These are phyloP conservation scores for Gymnopilus dilepis DNA, from an alignment of 768 basidiomycete genomes.

Conservation along the genomic window DNA sequence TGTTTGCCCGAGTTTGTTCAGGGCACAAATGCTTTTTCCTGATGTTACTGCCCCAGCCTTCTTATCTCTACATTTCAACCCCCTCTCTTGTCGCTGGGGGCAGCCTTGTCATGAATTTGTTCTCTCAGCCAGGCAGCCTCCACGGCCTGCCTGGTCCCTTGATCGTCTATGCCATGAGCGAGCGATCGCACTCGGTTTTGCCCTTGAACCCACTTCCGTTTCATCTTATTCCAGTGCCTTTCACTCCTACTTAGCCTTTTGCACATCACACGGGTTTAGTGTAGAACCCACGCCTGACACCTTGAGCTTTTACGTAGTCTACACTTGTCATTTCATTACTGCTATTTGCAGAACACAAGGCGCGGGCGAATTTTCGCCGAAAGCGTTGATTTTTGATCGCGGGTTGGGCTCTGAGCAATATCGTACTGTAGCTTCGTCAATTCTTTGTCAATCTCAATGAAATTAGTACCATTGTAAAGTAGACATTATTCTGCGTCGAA, in stretches of 20 bases:
- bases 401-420: too few relatives aligned
- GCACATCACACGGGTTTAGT: conserved; percentile 6
- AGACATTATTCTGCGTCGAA: too few relatives aligned
- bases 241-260: conserved; percentile 29
- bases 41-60: conserved; percentile 16
- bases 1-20: too few relatives aligned
- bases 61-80: conserved; percentile 18
- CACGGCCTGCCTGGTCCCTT: conserved; percentile 33
- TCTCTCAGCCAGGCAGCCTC: conserved; percentile 32
- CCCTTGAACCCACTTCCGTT: conserved; percentile 19
- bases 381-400: too few relatives aligned
- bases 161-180: conserved; percentile 35
- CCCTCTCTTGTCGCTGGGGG: conserved; percentile 19
- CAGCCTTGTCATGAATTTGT: conserved; percentile 21
- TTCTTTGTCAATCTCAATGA: too few relatives aligned
- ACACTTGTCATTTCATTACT: conserved; percentile 34
- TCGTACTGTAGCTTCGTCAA: too few relatives aligned
- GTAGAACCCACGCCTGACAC: conserved; percentile 37
- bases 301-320: conserved; percentile 35
- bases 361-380: too few relatives aligned
- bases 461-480: too few relatives aligned
- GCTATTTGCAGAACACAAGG: conserved; percentile 35
- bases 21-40: too few relatives aligned
- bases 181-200: conserved; percentile 27
- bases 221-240: conserved; percentile 29